Evolutionary conservation across 169 alveolate genomes (phyloP).

Genomic region (Blepharisma undulans): DNA sequence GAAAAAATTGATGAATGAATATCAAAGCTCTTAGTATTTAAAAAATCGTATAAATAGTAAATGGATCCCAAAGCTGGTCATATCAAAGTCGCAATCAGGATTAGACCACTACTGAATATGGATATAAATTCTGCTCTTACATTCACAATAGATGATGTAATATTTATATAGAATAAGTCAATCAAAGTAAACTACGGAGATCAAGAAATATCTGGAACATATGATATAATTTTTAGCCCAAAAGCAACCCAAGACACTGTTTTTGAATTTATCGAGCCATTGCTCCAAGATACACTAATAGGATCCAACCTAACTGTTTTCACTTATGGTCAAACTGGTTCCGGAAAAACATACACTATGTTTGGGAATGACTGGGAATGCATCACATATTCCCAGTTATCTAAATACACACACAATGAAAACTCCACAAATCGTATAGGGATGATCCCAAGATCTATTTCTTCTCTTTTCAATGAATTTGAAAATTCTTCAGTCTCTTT

Average conservation of each 20-base stretch:
- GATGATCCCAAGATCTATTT: slow-evolving; percentile 39
- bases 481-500: slow-evolving; percentile 42
- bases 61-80: background rate
- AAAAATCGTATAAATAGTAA: background rate
- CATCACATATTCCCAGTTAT: background rate
- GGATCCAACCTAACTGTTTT: slow-evolving; percentile 75
- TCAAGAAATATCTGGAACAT: background rate
- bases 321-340: slow-evolving; percentile 64
- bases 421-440: slow-evolving; percentile 22
- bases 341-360: slow-evolving; percentile 72
- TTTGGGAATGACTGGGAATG: slow-evolving; percentile 45
- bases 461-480: slow-evolving; percentile 42
- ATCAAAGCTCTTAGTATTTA: background rate
- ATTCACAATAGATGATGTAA: background rate
- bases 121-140: background rate
- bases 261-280: slow-evolving; percentile 47
- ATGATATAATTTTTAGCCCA: background rate
- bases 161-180: background rate
- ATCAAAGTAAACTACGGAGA: background rate
- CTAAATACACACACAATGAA: background rate
- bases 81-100: background rate
- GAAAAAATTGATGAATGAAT: background rate
- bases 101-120: background rate
- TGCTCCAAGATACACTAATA: slow-evolving; percentile 78
- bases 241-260: background rate